These are phyloP conservation scores for Magnolia officinalis DNA, from an alignment of 164 flowering plant species.

Conservation along the genomic window DNA sequence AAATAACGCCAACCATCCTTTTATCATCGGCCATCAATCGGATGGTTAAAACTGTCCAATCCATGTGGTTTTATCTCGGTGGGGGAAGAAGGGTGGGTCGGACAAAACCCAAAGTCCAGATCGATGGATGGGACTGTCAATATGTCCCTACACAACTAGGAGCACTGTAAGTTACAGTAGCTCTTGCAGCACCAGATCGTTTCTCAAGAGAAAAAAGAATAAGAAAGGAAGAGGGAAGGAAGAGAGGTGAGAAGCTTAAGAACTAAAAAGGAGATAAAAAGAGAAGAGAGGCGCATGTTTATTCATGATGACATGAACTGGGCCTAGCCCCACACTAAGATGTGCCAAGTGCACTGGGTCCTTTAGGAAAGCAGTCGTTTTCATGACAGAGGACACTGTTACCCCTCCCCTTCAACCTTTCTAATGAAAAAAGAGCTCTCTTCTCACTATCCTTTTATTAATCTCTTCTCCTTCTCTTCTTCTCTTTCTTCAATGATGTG, in stretches of 20 bases:
- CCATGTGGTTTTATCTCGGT: background rate
- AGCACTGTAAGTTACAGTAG: background rate
- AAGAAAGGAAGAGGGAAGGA: background rate
- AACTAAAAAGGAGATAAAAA: background rate
- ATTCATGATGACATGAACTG: constrained; percentile 1
- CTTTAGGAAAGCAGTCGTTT: constrained; percentile 8
- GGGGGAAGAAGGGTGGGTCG: background rate
- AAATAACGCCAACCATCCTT: too few relatives aligned
- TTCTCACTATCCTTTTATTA: constrained; percentile 3
- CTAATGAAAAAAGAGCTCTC: background rate
- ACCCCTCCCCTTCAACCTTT: background rate
- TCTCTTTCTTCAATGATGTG: constrained; percentile 12
- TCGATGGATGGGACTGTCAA: background rate
- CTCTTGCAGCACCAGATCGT: background rate
- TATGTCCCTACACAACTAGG: background rate
- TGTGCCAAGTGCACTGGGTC: constrained; percentile 20
- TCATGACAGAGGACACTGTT: constrained; percentile 1
- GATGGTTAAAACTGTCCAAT: background rate
- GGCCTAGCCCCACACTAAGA: background rate
- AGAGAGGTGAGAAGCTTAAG: too few relatives aligned
- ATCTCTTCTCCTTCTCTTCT: background rate
- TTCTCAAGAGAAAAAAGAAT: background rate
- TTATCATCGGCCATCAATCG: background rate
- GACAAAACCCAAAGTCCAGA: background rate
- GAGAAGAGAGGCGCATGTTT: constrained; percentile 10